A percentile compares a stretch with the other conserved stretches of the same genome.
phyloP scores from a whole-genome alignment of 106 monocot species.

The Posidonia australis region DNA sequence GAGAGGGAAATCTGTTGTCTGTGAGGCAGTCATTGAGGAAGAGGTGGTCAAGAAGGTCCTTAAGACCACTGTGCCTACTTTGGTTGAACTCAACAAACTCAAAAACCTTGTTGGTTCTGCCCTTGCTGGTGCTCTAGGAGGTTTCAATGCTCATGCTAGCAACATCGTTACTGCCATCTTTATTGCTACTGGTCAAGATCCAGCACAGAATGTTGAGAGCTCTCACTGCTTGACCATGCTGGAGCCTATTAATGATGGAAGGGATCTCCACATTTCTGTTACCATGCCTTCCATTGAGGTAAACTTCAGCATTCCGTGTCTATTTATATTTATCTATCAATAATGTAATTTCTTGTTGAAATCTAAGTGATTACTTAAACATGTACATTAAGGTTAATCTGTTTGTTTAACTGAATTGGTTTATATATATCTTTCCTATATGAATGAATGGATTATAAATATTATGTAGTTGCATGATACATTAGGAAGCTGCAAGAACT shows the following conservation, averaged over 20 bases:
- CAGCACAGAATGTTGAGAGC: slow-evolving; percentile 92
- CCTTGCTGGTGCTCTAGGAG: slow-evolving; percentile 82
- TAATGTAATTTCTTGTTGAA: no score
- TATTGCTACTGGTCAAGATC: slow-evolving; percentile 91
- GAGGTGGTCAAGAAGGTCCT: slow-evolving; percentile 69
- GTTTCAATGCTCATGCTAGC: slow-evolving; percentile 89
- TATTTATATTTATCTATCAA: neutral
- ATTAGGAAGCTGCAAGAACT: neutral
- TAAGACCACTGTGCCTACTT: slow-evolving; percentile 49
- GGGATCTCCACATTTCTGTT: slow-evolving; percentile 81
- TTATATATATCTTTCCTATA: no score
- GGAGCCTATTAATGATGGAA: slow-evolving; percentile 71
- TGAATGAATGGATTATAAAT: neutral
- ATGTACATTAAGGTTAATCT: no score
- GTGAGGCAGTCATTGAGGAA: slow-evolving; percentile 69
- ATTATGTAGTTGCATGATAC: neutral
- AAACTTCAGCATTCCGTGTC: neutral
- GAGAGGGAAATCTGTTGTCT: slow-evolving; percentile 84
- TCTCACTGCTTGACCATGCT: slow-evolving; percentile 92
- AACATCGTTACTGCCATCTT: slow-evolving; percentile 80
- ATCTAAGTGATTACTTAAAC: no score
- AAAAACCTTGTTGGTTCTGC: slow-evolving; percentile 91
- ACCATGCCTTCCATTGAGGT: slow-evolving; percentile 95
- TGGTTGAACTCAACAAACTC: slow-evolving; percentile 67
- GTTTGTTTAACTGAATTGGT: no score